phyloP scores from a whole-genome alignment of 768 basidiomycete genomes.

The Mycena belliarum region DNA sequence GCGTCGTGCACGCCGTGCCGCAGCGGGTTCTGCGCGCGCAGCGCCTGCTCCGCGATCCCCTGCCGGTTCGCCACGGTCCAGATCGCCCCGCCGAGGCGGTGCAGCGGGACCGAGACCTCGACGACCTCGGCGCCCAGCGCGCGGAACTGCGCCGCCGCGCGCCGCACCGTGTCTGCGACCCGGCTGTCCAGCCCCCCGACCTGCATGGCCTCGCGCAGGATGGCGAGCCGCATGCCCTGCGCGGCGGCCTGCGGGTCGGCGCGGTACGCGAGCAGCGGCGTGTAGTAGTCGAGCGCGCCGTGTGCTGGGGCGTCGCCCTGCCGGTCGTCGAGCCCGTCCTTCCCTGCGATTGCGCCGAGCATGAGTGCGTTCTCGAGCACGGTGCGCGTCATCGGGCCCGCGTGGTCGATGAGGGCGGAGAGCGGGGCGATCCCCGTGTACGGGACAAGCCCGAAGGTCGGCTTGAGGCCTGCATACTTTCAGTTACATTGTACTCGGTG shows the following conservation, averaged over 20 bases:
- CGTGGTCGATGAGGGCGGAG: constrained; percentile 41
- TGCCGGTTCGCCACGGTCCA: constrained; percentile 17
- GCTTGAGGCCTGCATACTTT: no score
- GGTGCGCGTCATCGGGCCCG: constrained; percentile 39
- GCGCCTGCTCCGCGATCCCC: constrained; percentile 16
- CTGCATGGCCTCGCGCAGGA: constrained; percentile 40
- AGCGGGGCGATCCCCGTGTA: constrained; percentile 47
- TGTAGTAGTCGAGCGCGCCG: constrained; percentile 24
- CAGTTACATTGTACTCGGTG: no score
- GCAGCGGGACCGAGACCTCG: constrained; percentile 43
- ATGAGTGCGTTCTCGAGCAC: constrained; percentile 43
- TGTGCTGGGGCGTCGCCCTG: constrained; percentile 19
- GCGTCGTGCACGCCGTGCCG: constrained; percentile 35
- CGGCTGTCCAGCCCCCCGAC: constrained; percentile 35
- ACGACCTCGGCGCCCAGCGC: constrained; percentile 40
- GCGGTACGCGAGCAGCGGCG: constrained; percentile 34
- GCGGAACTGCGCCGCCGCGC: constrained; percentile 34
- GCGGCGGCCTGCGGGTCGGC: constrained; percentile 26
- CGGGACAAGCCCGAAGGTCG: constrained; percentile 43
- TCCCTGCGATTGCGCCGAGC: constrained; percentile 44
- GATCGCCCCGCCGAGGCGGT: constrained; percentile 20
- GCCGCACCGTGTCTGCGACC: constrained; percentile 35
- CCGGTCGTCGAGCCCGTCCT: constrained; percentile 46
- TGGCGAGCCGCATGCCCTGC: constrained; percentile 39
- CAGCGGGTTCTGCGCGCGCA: constrained; percentile 23